Percentiles rank a stretch among this genome's conserved stretches.
phyloP scores from a whole-genome alignment of 495 filamentous ascomycete genomes.

The Platismatia glauca region DNA sequence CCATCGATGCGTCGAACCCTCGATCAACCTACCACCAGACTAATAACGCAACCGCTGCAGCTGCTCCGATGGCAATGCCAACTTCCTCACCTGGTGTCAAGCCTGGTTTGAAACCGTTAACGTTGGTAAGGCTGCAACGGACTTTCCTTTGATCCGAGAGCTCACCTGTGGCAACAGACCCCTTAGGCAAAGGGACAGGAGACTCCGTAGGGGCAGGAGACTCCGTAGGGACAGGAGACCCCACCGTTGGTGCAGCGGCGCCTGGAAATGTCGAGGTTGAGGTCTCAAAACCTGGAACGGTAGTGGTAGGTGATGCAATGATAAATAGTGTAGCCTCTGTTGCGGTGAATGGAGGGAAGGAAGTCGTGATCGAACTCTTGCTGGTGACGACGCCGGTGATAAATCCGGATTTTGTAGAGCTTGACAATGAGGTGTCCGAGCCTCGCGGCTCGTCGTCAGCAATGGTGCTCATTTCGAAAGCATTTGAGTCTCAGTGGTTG shows the following conservation, averaged over 20 bases:
- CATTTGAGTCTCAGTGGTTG: neutral
- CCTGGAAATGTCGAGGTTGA: no score
- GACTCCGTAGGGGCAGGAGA: no score
- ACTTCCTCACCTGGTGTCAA: neutral
- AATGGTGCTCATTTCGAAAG: neutral
- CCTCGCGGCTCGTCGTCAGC: neutral
- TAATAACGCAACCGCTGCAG: neutral
- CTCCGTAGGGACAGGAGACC: no score
- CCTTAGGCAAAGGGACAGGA: no score
- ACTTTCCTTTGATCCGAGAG: neutral
- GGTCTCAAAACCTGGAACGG: neutral
- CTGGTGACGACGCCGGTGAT: neutral
- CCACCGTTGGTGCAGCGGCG: no score
- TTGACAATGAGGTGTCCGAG: neutral
- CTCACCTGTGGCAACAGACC: conserved; percentile 6
- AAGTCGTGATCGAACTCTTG: neutral
- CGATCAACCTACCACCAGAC: conserved; percentile 12
- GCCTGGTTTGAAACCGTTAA: neutral
- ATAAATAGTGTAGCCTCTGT: neutral
- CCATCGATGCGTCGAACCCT: no score
- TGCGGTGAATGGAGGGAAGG: no score
- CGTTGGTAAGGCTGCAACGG: neutral
- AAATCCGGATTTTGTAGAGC: neutral
- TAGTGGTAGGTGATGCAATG: neutral
- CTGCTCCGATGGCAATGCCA: conserved; percentile 1